Conservation (phyloP, 2,329 filamentous ascomycete genomes). For the Colletotrichum cordylinicola region DNA sequence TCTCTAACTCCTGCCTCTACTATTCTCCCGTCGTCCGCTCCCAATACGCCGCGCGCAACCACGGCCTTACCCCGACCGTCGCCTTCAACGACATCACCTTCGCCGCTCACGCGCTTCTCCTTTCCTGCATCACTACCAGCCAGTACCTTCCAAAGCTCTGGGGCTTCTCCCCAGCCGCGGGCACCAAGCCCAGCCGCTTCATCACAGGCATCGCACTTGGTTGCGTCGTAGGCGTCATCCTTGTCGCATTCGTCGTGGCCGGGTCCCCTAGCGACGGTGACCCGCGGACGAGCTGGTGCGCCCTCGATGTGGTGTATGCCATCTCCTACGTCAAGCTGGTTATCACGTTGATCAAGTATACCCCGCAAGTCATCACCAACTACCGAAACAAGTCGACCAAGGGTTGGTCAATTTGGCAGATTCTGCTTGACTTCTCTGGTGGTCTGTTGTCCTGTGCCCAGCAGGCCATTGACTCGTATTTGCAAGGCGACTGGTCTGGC, state of each 20-base stretch:
- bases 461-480: conserved; percentile 81
- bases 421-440: conserved; percentile 83
- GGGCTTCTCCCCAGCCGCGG: conserved; percentile 71
- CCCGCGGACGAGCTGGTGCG: conserved; percentile 59
- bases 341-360: conserved; percentile 90
- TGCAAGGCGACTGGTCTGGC: conserved; percentile 88
- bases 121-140: conserved; percentile 75
- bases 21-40: conserved; percentile 78
- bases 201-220: conserved; percentile 76
- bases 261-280: conserved; percentile 38
- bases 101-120: conserved; percentile 77
- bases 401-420: conserved; percentile 87
- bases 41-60: conserved; percentile 85
- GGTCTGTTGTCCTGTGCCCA: conserved; percentile 84
- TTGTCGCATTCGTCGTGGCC: conserved; percentile 53
- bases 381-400: conserved; percentile 82
- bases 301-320: conserved; percentile 69
- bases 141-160: conserved; percentile 81
- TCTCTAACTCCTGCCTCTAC: conserved; percentile 78
- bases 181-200: conserved; percentile 61
- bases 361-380: conserved; percentile 85
- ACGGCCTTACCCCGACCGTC: conserved; percentile 80
- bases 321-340: conserved; percentile 89
- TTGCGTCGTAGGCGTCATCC: conserved; percentile 65
- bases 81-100: conserved; percentile 91